Percentiles rank a stretch among this genome's conserved stretches.
Evolutionary conservation across 2,329 filamentous ascomycete genomes (phyloP).

Genomic region (Pestalotiopsis sp.): DNA sequence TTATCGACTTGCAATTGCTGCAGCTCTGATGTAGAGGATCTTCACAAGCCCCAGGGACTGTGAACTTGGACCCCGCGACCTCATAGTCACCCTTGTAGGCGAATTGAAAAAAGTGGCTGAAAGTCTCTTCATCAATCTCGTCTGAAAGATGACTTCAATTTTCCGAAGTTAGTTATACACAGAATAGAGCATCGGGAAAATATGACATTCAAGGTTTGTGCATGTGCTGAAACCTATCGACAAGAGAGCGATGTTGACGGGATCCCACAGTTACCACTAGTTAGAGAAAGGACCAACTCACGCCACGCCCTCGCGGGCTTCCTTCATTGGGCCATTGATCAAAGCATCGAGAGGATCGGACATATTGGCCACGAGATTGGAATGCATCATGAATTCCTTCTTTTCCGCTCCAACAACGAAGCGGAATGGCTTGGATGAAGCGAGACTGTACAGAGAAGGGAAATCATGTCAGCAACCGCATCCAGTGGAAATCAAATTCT

Average conservation of each 20-base stretch:
- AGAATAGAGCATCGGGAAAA: too few species aligned
- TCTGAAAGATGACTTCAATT: too few species aligned
- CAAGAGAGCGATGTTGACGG: too few species aligned
- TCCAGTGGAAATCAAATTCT: too few species aligned
- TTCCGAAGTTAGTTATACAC: too few species aligned
- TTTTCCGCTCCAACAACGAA: constrained; percentile 48
- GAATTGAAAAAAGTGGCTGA: constrained; percentile 50
- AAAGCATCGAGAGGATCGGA: constrained; percentile 44
- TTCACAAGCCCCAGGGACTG: neutral
- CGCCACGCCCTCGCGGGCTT: constrained; percentile 40
- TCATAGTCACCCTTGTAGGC: constrained; percentile 51
- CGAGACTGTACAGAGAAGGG: too few species aligned
- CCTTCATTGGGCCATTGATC: constrained; percentile 47
- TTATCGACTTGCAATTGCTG: neutral
- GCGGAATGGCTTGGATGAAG: constrained; percentile 39
- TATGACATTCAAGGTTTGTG: too few species aligned
- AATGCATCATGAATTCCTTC: constrained; percentile 48
- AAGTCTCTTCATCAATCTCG: constrained; percentile 46
- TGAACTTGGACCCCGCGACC: constrained; percentile 22
- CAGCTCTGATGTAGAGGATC: neutral
- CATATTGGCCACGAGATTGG: constrained; percentile 43
- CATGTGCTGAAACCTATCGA: too few species aligned
- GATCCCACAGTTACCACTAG: too few species aligned
- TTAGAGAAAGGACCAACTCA: neutral
- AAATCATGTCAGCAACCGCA: too few species aligned